Base-by-base conservation (phyloP, 179 eudicot species). In the Spinacia oleracea region DNA sequence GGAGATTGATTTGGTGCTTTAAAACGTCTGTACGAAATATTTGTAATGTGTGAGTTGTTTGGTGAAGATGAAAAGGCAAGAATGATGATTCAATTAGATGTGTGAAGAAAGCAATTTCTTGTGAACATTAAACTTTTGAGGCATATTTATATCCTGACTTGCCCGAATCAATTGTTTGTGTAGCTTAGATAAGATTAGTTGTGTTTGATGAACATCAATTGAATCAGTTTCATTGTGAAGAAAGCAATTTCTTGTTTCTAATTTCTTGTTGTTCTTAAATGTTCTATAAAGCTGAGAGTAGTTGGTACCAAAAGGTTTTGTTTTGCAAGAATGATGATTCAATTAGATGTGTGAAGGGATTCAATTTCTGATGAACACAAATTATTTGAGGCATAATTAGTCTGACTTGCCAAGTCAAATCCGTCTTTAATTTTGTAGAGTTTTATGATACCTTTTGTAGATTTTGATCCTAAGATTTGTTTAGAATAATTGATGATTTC, bases 11-110 rank as follows among this genome's bases (percentile, higher is more conserved):
- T 38, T 38, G 4, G 40, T 0, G 4, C 25, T 20, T 55, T 4
- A 46, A 7, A 16, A 35, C 4, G 46, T 34, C 8, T 66, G 3
- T 32, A 4, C 0, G n/a, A n/a, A n/a, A n/a, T n/a, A n/a, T n/a
- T 55, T 6, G 48, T 35, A 35, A 35, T 35, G 38, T 35, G 38
- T 35, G 4, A 1, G 38, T 35, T 1, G 38, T 35, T 35, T 0
- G 60, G 27, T 31, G 6, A 9, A 51, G 31, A n/a, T 20, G 31
- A 16, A 10, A 12, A 11, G 70, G 70, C 59, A 31, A 43, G 69
- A 70, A 59, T 78, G 81, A 70, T 78, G 80, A 77, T 77, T 77
- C 80, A 77, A 77, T 77, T 77, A 69, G 74, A 77, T 77, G 80
- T 27, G 75, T 78, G 81, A 78, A 45, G 81, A 70, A 72, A 42